Conservation (phyloP, 1,139 yeast species). For the Candida tetrigidarum region DNA sequence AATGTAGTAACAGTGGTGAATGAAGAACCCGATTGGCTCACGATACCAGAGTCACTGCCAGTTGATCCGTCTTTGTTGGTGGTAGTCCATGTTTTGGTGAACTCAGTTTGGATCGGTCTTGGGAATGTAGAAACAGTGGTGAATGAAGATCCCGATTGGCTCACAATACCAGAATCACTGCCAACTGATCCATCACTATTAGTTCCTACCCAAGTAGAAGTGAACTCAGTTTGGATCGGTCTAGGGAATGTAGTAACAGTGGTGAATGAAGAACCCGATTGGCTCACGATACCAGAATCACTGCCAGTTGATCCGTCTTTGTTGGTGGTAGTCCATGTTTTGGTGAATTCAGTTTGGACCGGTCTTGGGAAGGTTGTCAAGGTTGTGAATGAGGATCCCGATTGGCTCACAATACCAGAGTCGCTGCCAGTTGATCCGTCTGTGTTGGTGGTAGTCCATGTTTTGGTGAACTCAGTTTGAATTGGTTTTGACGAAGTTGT, state of each 20-base stretch:
- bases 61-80: not conserved
- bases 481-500: not conserved
- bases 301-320: not conserved
- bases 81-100: not conserved
- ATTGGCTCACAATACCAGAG: not conserved
- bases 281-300: conserved; percentile 1
- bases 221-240: not conserved
- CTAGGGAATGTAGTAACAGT: not conserved
- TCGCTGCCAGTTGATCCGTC: not conserved
- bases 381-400: not conserved
- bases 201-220: not conserved
- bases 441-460: too few relatives aligned
- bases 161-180: conserved; percentile 1
- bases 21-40: not conserved
- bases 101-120: not conserved
- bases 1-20: too few relatives aligned
- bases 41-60: not conserved
- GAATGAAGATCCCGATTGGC: not conserved
- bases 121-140: not conserved
- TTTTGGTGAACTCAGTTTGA: too few relatives aligned
- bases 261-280: not conserved
- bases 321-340: not conserved
- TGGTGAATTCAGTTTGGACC: not conserved
- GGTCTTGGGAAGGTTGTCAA: too few relatives aligned
- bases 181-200: conserved; percentile 1